Evolutionary conservation across 1,284 basidiomycete genomes (phyloP).

Genomic region (Mycena citricolor): DNA sequence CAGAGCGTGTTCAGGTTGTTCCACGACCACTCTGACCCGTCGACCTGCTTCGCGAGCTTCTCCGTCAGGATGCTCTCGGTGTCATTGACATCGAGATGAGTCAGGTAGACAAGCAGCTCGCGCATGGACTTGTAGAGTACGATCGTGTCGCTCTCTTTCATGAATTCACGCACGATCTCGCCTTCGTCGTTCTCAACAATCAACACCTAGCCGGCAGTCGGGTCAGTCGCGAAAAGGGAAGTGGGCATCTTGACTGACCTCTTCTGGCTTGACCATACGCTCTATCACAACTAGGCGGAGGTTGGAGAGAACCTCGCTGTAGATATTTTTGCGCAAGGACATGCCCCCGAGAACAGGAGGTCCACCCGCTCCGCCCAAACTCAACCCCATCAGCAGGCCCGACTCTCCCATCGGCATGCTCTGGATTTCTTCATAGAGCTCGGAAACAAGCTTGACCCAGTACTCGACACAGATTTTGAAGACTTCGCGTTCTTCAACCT

Average conservation of each 20-base stretch:
- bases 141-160: conserved; percentile 99
- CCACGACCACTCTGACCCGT: conserved; percentile 99
- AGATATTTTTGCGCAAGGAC: conserved; percentile 90
- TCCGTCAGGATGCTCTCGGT: conserved; percentile 97
- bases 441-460: conserved; percentile 97
- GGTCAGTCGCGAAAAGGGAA: conserved; percentile 10
- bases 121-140: conserved; percentile 99
- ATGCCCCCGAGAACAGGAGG: conserved; percentile 72
- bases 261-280: conserved; percentile 99
- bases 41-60: conserved; percentile 96
- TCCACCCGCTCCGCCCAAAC: conserved; percentile 69
- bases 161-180: conserved; percentile 98
- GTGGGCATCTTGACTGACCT: conserved; percentile 55
- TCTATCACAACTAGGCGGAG: conserved; percentile 96
- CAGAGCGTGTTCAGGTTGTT: conserved; percentile 98
- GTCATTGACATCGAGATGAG: conserved; percentile 94
- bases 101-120: conserved; percentile 95
- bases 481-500: conserved; percentile 97
- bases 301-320: conserved; percentile 93
- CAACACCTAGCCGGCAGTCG: conserved; percentile 63
- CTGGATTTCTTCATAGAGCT: conserved; percentile 98
- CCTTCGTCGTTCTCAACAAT: conserved; percentile 99
- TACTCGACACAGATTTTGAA: conserved; percentile 99
- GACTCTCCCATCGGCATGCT: conserved; percentile 90
- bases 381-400: conserved; percentile 91